Base-by-base conservation (phyloP, 352 stramenopile species). In the Pythium volutum region DNA sequence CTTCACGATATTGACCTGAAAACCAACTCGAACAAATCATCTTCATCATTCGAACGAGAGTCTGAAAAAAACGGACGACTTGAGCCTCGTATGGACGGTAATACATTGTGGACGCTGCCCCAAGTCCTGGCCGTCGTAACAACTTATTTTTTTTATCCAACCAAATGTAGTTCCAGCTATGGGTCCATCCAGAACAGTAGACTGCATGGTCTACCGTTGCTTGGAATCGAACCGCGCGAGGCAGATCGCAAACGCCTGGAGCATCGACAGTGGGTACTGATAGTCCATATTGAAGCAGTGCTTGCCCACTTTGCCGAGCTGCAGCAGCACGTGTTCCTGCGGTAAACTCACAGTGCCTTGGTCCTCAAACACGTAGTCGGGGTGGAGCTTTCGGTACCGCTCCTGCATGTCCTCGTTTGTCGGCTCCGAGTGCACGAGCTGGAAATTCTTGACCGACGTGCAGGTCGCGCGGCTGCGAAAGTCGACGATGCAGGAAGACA, bases 211-310 rank as follows among this genome's bases (percentile, higher is more conserved):
- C 53, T 83, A 89, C 62, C 76, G 57, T 59, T 91, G 84, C 66
- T 96, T 95, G 25, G 83, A 93, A 70, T 97, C 90, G 59, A 98
- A 98, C 34, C 93, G 81, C 56, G 79, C 93, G 57, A 98, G 79
- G 59, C 84, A 91, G 64, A 98, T 97, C 18, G 85, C 92, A 54
- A 98, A 98, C 0, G 90, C 91, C 73, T 97, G 89, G 2, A 98
- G 70, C 76, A 96, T 87, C 22, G 86, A 96, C 25, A 98, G 73
- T 22, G 92, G 92, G 73, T 96, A 97, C 66, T 95, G 84, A 64
- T 96, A 96, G 70, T 98, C 91, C 82, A 98, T 95, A 70, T 97
- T 97, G 78, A 97, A 98, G 71, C 90, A 96, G 71, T 98, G 82
- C 51, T 97, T 95, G 59, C 87, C 88, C 20, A 96, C 89, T 60